Evolutionary conservation across 768 basidiomycete genomes (phyloP).

Genomic region (Mycena haematopus): DNA sequence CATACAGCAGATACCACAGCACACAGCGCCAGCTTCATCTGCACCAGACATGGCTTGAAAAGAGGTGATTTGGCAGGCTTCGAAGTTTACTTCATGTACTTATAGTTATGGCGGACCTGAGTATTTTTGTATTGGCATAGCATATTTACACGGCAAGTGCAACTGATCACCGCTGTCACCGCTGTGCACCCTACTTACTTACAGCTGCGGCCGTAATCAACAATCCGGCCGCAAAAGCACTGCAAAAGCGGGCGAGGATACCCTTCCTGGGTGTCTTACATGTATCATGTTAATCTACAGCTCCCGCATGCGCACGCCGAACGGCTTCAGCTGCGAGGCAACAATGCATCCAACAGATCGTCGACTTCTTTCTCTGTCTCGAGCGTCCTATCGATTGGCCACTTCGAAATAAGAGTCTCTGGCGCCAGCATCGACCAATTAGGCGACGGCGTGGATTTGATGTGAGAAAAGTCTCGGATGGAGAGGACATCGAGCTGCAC

Average conservation of each 20-base stretch:
- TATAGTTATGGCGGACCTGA: too few species aligned
- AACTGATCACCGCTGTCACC: too few species aligned
- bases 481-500: conserved; percentile 46
- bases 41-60: conserved; percentile 3
- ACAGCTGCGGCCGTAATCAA: too few species aligned
- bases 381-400: conserved; percentile 30
- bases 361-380: conserved; percentile 30
- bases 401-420: conserved; percentile 30
- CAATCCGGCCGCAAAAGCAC: too few species aligned
- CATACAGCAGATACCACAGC: conserved; percentile 39
- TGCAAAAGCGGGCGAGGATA: too few species aligned
- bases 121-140: too few species aligned
- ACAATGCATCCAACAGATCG: conserved; percentile 11
- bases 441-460: conserved; percentile 76
- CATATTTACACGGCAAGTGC: too few species aligned
- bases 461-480: conserved; percentile 88
- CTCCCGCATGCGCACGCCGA: neutral
- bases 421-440: conserved; percentile 61
- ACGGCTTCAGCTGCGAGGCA: conserved; percentile 1
- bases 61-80: too few species aligned
- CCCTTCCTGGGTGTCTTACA: too few species aligned
- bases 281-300: neutral
- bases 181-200: too few species aligned
- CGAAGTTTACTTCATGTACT: too few species aligned
- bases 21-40: conserved; percentile 28